Evolutionary conservation across 2,329 filamentous ascomycete species (phyloP), one percentile per base, ranked within the genome.

Genomic region (Pyrenophora tritici-repentis): DNA sequence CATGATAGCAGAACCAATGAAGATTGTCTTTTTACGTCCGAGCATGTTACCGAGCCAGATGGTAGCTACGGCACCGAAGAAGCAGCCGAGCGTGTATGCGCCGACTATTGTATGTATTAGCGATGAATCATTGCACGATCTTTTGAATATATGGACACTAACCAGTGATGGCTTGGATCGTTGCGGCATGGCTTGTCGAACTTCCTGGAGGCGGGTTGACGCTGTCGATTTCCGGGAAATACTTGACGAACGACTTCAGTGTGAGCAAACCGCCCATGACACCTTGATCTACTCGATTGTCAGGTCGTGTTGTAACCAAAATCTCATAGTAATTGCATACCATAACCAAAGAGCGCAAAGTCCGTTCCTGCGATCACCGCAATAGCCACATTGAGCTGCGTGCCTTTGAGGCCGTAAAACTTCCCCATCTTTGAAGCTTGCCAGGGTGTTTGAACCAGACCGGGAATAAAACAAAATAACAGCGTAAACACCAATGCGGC

Each of bases 341-440:
- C 88, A 86, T 83, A 84, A 37, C 82, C 82, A 56, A 84, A 81
- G 9, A 79, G 73, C 57, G 89, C 76, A 68, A 90, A 90, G 72
- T 90, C 87, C 42, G 86, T 83, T 64, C 87, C 88, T 50, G 88
- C 88, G 63, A 90, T 82, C n/a, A 85, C 75, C 55, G 85, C 84
- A 61, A 91, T 84, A 46, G 86, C 86, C 80, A 76, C 87, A 40
- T 74, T 89, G 58, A 90, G 83, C 71, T 75, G 73, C 29, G 81
- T 76, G 76, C 88, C 88, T 47, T 80, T 80, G 55, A 90, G 80
- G 71, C 88, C 87, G 61, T 88, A 84, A 65, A 81, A 89, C 51
- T 73, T 76, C 51, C 66, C 65, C 62, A 63, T 61, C 18, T 43
- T 56, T 47, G 16, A 20, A 9, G 2, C 8, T 24, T 24, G 8